phyloP scores from a whole-genome alignment of 768 basidiomycete genomes.

The Pholiota molesta region DNA sequence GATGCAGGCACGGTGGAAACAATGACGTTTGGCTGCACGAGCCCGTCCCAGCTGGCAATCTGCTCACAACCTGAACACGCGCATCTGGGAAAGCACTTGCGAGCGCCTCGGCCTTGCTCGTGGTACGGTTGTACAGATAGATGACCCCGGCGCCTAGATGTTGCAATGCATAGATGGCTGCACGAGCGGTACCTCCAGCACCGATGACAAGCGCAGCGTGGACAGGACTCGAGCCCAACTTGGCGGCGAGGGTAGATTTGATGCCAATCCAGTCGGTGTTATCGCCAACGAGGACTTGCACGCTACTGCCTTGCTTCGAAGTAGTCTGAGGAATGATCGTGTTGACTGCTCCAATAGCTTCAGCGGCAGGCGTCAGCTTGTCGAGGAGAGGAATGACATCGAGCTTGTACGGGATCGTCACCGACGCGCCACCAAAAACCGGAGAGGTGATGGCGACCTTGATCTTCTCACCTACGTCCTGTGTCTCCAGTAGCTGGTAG shows the following conservation, averaged over 20 bases:
- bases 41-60: conserved; percentile 54
- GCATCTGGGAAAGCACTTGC: conserved; percentile 67
- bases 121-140: conserved; percentile 89
- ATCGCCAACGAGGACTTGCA: conserved; percentile 74
- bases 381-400: conserved; percentile 87
- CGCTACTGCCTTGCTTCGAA: conserved; percentile 38
- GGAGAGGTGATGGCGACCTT: conserved; percentile 60
- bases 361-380: conserved; percentile 76
- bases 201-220: conserved; percentile 83
- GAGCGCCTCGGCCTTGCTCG: conserved; percentile 70
- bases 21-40: conserved; percentile 67
- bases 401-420: conserved; percentile 95
- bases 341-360: conserved; percentile 92
- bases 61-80: conserved; percentile 61
- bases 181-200: conserved; percentile 93
- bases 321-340: conserved; percentile 69
- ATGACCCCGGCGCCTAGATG: conserved; percentile 67
- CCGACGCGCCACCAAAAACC: conserved; percentile 93
- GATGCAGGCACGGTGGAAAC: conserved; percentile 87
- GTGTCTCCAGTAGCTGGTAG: conserved; percentile 81
- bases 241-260: conserved; percentile 50
- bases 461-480: conserved; percentile 64
- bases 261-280: conserved; percentile 98
- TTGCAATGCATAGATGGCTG: conserved; percentile 89
- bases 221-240: conserved; percentile 42